Base-by-base conservation (phyloP, 1,139 yeast species). In the Scheffersomyces cryptocercus region DNA sequence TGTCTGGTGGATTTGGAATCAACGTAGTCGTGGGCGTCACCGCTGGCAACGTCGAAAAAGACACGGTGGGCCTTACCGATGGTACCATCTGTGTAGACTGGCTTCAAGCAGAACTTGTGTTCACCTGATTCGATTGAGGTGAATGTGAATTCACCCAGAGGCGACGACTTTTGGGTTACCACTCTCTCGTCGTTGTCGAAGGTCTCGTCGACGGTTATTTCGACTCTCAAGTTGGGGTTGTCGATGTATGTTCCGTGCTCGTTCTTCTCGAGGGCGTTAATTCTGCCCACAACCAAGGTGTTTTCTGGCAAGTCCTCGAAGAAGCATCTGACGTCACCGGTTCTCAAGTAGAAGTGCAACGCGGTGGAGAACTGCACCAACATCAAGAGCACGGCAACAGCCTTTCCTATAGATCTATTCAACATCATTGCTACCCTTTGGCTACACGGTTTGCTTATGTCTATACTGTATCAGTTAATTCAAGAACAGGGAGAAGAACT, bases 101-200 rank as follows among this genome's bases (percentile, higher is more conserved):
- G 79, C 10, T 68, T 69, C 56, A 75, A 64, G 54, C 80, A 75
- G 62, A 75, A 69, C 54, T 67, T 73, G 62, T 75, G 79, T 56
- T 74, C 79, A 47, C 80, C 80, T 13, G 70, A 53, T 37, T 72
- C 79, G 35, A 46, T 26, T n/a, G 58, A 54, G 15, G 55, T 52
- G 52, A 53, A 61, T 35, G 76, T 65, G 55, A 74, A 71, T 35
- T 70, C 75, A 16, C 77, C 78, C 39, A 56, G 52, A 16, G 77
- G 62, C 8, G 65, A 49, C 7, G 74, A 67, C 50, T 62, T 71
- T 53, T 73, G 78, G 50, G 61, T 56, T 35, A 68, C 73, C 35
- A 74, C 79, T 48, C 68, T 58, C 50, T 74, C 73, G 59, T 74
- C 68, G 52, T 73, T 73, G 59, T 74, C 79, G 45, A 75, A 75